Conservation (phyloP, 306 rosid genomes). For the Ormosia emarginata region DNA sequence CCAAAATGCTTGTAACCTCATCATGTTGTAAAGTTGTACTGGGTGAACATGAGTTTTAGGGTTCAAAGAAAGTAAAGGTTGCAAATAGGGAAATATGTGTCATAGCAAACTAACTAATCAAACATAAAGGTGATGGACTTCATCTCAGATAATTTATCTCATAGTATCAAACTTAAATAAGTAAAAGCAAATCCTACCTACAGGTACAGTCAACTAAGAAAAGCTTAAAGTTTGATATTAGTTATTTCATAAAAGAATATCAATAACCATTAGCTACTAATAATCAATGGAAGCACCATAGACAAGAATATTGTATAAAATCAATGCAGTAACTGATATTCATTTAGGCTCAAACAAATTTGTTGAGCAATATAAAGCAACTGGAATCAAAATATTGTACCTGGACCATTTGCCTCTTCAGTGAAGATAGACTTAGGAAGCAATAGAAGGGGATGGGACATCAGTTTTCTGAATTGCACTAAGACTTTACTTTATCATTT, state of each 20-base stretch:
- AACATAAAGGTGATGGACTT: neutral
- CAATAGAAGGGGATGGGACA: neutral
- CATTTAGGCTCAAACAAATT: neutral
- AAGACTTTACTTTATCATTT: neutral
- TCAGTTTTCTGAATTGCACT: neutral
- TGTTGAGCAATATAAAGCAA: neutral
- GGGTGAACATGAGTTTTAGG: no score
- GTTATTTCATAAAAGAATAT: neutral
- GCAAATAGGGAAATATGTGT: neutral
- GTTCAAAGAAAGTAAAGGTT: no score
- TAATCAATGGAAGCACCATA: neutral
- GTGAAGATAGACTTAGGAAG: neutral
- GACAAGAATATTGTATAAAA: neutral
- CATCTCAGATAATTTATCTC: neutral
- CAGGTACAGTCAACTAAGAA: neutral
- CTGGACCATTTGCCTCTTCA: neutral
- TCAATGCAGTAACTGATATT: neutral
- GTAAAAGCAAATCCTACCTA: neutral
- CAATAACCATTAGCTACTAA: neutral
- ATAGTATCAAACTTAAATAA: neutral
- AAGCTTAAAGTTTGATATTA: neutral
- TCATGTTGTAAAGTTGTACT: no score
- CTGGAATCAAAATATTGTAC: neutral
- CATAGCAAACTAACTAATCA: conserved; percentile 5
- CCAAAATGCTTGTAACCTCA: neutral